These are phyloP conservation scores for Cymbopogon citratus DNA, from an alignment of 176 grass and related monocot genomes.

Conservation along the genomic window DNA sequence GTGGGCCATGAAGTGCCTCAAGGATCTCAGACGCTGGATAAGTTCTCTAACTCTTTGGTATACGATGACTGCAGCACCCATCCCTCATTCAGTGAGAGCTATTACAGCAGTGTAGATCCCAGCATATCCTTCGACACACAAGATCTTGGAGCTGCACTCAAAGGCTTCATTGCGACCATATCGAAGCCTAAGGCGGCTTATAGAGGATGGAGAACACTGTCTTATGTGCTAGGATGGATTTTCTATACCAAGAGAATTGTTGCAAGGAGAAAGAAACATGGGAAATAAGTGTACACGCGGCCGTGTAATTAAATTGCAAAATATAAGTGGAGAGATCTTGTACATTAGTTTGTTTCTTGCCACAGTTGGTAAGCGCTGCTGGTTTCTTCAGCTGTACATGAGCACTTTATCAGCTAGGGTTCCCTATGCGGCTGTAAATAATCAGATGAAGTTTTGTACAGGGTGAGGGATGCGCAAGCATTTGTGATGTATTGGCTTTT, in stretches of 20 bases:
- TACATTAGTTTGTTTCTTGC: not conserved
- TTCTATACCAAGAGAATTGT: constrained; percentile 79
- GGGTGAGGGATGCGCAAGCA: not conserved
- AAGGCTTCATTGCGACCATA: constrained; percentile 54
- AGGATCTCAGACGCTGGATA: constrained; percentile 30
- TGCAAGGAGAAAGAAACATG: constrained; percentile 45
- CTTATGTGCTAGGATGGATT: constrained; percentile 66
- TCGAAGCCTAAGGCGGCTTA: constrained; percentile 52
- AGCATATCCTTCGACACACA: constrained; percentile 47
- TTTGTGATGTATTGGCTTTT: not conserved
- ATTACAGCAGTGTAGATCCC: constrained; percentile 41
- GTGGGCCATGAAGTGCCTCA: not conserved
- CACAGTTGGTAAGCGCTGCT: not conserved
- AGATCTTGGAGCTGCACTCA: constrained; percentile 59
- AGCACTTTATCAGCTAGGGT: constrained; percentile 1
- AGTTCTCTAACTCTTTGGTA: constrained; percentile 51
- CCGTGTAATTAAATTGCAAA: constrained; percentile 12
- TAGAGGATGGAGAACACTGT: constrained; percentile 74
- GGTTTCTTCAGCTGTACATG: not conserved
- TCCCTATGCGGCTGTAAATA: constrained; percentile 25
- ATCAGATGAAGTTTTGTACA: constrained; percentile 20
- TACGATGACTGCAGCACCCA: constrained; percentile 49
- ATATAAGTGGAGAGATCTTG: constrained; percentile 14
- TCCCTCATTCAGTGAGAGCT: constrained; percentile 26
- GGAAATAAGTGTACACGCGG: constrained; percentile 34